phyloP scores from a whole-genome alignment of 2,329 filamentous ascomycete genomes.

The Tolypocladium ovalisporum region DNA sequence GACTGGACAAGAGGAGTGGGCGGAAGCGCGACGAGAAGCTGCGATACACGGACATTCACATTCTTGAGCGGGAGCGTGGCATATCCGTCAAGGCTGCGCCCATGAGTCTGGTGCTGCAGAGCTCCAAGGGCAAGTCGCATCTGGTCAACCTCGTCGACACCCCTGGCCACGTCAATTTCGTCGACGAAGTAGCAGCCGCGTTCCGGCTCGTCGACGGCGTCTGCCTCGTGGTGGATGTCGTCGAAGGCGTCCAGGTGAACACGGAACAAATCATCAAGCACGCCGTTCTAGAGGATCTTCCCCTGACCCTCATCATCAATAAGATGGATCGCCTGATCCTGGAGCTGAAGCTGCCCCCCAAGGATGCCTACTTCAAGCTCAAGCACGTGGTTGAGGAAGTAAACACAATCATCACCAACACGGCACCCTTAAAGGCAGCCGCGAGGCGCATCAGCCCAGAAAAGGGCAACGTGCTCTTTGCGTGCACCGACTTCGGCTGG shows the following conservation, averaged over 20 bases:
- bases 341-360: conserved; percentile 86
- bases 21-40: conserved; percentile 80
- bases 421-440: conserved; percentile 70
- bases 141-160: conserved; percentile 93
- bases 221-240: conserved; percentile 87
- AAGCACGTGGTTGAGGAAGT: conserved; percentile 98
- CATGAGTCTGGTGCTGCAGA: conserved; percentile 86
- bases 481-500: conserved; percentile 89
- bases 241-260: conserved; percentile 98
- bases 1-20: conserved; percentile 70
- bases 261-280: conserved; percentile 97
- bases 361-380: conserved; percentile 96
- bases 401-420: conserved; percentile 88
- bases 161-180: conserved; percentile 95
- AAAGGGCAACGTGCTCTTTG: conserved; percentile 96
- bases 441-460: conserved; percentile 80
- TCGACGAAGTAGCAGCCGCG: conserved; percentile 87
- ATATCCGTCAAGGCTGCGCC: conserved; percentile 87
- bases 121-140: conserved; percentile 87
- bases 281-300: conserved; percentile 79
- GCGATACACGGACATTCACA: conserved; percentile 86
- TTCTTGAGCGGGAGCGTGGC: conserved; percentile 80
- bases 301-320: conserved; percentile 84
- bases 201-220: conserved; percentile 83
- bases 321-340: conserved; percentile 95